Conservation (phyloP, 148 eudicot species). For the Pharnaceum exiguum region DNA sequence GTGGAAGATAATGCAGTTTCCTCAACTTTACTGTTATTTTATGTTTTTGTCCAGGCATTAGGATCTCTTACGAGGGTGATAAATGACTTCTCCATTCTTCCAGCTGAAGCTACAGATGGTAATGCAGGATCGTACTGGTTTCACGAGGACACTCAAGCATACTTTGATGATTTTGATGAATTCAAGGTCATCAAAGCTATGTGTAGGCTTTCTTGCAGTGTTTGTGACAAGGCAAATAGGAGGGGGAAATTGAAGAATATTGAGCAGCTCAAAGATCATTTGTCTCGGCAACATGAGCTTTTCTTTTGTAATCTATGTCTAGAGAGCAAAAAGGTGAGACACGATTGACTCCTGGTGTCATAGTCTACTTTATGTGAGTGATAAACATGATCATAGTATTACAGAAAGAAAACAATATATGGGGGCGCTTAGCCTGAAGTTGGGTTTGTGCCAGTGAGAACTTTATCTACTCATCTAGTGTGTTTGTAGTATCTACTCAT, state of each 20-base stretch:
- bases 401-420: background rate
- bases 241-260: conserved; percentile 53
- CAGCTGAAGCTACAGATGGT: conserved; percentile 67
- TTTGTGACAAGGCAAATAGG: conserved; percentile 70
- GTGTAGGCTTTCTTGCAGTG: conserved; percentile 84
- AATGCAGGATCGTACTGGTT: conserved; percentile 72
- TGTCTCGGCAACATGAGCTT: conserved; percentile 68
- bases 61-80: conserved; percentile 70
- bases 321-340: conserved; percentile 71
- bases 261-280: conserved; percentile 76
- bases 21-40: background rate
- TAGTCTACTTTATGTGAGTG: background rate
- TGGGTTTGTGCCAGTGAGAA: too few relatives aligned
- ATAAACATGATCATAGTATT: background rate
- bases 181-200: conserved; percentile 88
- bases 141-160: conserved; percentile 72
- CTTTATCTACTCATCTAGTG: too few relatives aligned
- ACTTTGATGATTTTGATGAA: conserved; percentile 76
- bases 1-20: background rate
- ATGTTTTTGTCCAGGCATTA: conserved; percentile 48
- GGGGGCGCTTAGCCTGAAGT: background rate
- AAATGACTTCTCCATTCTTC: conserved; percentile 61
- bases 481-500: too few relatives aligned
- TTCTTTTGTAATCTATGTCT: conserved; percentile 80
- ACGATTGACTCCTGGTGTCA: background rate